Evolutionary conservation across 1,284 basidiomycete genomes (phyloP), one percentile per base, ranked within the genome.

Genomic region (Neotropicomus parvogracilis): DNA sequence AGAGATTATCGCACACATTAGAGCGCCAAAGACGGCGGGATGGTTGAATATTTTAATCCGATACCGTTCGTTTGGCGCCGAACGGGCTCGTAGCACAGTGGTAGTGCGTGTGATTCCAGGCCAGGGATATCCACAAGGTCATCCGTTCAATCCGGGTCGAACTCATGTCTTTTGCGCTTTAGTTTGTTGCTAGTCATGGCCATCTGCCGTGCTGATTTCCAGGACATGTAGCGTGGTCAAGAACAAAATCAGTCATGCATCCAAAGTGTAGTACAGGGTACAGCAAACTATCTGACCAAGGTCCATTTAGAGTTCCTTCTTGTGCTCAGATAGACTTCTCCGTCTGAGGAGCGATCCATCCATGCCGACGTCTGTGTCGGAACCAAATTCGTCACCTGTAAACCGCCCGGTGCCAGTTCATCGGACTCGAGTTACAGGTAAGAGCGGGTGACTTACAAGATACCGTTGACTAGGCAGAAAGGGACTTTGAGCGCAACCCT

Each of bases 391-490:
- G 63, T 68, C n/a, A 60, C 62, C 63, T 65, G 21, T 2, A 12
- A 32, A 24, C 37, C 26, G 19, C 16, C 13, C 33, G 11, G 12
- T 8, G 13, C 7, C 10, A 16, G 24, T 44, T 17, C 7, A 12
- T 56, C 27, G 57, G 35, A 34, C 6, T 40, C 10, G 17, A 35
- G 17, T 20, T 33, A 33, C 1, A n/a, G 19, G n/a, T 3, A 12
- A 32, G 20, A 17, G 13, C 7, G 20, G 11, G 19, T 11, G 7
- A 52, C 66, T 46, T 40, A 88, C 91, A 56, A 87, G 59, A 62
- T 88, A 95, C 41, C 82, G 70, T 60, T 84, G 79, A 0, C 88
- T 88, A 24, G 78, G 74, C 28, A 74, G 68, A 55, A 95, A 80
- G 3, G 72, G 63, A 7, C 80, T 83, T 5, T 74, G 68, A 10